Percentiles rank a stretch among this genome's conserved stretches.
Conservation (phyloP, 2,329 filamentous ascomycete genomes). For the Trichoderma gracile region DNA sequence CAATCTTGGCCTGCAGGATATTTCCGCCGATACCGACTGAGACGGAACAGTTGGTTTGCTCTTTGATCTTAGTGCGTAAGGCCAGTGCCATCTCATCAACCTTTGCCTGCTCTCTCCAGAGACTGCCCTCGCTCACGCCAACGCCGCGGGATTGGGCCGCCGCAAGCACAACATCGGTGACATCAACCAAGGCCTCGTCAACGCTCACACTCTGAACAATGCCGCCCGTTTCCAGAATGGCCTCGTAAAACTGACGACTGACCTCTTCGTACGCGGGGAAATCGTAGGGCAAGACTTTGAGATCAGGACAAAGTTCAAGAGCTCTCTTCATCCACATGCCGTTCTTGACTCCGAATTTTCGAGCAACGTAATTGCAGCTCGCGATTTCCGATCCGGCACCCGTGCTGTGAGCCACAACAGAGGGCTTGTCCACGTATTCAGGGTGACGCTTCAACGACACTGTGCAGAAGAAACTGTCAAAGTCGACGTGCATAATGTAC, state of each 20-base stretch:
- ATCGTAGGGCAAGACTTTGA: constrained; percentile 93
- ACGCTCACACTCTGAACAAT: constrained; percentile 95
- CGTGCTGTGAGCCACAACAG: constrained; percentile 83
- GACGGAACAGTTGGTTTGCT: constrained; percentile 78
- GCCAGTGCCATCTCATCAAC: constrained; percentile 67
- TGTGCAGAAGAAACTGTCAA: constrained; percentile 97
- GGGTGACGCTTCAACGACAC: constrained; percentile 80
- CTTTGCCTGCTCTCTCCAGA: constrained; percentile 76
- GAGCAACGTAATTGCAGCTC: constrained; percentile 93
- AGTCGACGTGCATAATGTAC: constrained; percentile 94
- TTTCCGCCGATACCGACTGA: constrained; percentile 92
- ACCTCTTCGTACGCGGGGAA: constrained; percentile 93
- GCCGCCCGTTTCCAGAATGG: constrained; percentile 76
- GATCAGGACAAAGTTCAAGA: constrained; percentile 74
- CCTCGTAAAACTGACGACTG: constrained; percentile 83
- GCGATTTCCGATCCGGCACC: constrained; percentile 92
- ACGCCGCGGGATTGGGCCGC: constrained; percentile 65
- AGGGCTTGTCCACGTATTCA: constrained; percentile 74
- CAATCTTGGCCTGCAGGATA: constrained; percentile 87
- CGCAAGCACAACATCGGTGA: constrained; percentile 68
- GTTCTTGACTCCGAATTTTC: constrained; percentile 85
- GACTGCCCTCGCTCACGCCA: constrained; percentile 64
- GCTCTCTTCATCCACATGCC: constrained; percentile 99
- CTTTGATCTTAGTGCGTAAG: constrained; percentile 70
- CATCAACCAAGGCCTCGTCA: constrained; percentile 88